Conservation (phyloP, 1,284 basidiomycete genomes). For the Taiwanofungus camphoratus region DNA sequence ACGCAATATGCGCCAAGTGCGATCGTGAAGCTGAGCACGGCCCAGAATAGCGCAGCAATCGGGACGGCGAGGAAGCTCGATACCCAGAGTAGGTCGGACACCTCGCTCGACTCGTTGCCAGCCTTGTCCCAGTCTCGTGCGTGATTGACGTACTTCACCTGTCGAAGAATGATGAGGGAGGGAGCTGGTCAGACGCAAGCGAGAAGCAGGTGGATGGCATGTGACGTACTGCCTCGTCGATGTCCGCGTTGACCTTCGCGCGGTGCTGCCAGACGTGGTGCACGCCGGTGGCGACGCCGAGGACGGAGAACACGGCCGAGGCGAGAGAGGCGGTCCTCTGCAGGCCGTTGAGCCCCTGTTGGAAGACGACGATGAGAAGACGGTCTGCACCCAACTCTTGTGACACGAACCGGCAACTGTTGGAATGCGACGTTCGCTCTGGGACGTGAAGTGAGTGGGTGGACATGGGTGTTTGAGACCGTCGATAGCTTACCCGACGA, state of each 20-base stretch:
- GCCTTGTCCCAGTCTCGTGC: neutral
- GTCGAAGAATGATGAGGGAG: neutral
- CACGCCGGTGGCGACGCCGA: constrained; percentile 20
- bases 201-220: neutral
- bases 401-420: constrained; percentile 13
- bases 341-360: constrained; percentile 15
- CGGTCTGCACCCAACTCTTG: neutral
- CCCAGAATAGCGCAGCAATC: constrained; percentile 21
- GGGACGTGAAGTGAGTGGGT: neutral
- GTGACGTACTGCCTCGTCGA: constrained; percentile 16
- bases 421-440: constrained; percentile 11
- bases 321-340: constrained; percentile 18
- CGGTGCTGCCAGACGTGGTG: constrained; percentile 26
- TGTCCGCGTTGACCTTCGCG: constrained; percentile 15
- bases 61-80: constrained; percentile 22
- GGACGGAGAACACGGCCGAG: constrained; percentile 20
- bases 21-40: constrained; percentile 18
- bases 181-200: neutral
- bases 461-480: neutral
- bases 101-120: constrained; percentile 6
- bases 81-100: constrained; percentile 4
- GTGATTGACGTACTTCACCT: constrained; percentile 11
- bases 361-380: neutral
- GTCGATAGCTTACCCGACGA: neutral
- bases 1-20: constrained; percentile 14